phyloP scores from a whole-genome alignment of 148 eudicot genomes.

The Spergularia marina region DNA sequence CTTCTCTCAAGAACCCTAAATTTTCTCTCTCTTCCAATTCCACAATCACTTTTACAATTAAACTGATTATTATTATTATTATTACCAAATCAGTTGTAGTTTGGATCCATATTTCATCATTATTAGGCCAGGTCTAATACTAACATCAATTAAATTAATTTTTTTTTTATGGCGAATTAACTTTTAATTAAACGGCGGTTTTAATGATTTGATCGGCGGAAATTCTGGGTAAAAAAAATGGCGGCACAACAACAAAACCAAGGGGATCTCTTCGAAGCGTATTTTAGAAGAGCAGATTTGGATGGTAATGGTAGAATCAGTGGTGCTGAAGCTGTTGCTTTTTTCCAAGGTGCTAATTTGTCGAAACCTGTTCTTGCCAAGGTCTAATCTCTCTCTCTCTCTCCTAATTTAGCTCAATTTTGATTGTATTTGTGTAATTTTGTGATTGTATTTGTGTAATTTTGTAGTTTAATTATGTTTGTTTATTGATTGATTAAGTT shows the following conservation, averaged over 20 bases:
- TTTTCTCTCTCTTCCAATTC: conserved; percentile 3
- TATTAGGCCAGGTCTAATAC: too few relatives aligned
- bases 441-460: background rate
- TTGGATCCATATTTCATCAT: background rate
- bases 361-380: conserved; percentile 82
- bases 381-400: conserved; percentile 35
- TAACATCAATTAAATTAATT: too few relatives aligned
- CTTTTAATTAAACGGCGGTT: background rate
- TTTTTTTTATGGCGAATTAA: background rate
- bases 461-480: background rate
- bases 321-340: conserved; percentile 82
- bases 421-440: background rate
- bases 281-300: conserved; percentile 84
- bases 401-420: background rate
- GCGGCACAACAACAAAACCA: conserved; percentile 59
- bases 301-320: conserved; percentile 90
- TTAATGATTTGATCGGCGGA: conserved; percentile 28
- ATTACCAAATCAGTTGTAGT: background rate
- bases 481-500: conserved; percentile 4
- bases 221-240: conserved; percentile 38
- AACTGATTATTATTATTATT: background rate
- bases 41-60: background rate
- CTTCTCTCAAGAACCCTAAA: conserved; percentile 17
- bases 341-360: conserved; percentile 76
- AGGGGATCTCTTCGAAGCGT: conserved; percentile 75